Evolutionary conservation across 768 basidiomycete genomes (phyloP).

Genomic region (Mycena albidolilacea): DNA sequence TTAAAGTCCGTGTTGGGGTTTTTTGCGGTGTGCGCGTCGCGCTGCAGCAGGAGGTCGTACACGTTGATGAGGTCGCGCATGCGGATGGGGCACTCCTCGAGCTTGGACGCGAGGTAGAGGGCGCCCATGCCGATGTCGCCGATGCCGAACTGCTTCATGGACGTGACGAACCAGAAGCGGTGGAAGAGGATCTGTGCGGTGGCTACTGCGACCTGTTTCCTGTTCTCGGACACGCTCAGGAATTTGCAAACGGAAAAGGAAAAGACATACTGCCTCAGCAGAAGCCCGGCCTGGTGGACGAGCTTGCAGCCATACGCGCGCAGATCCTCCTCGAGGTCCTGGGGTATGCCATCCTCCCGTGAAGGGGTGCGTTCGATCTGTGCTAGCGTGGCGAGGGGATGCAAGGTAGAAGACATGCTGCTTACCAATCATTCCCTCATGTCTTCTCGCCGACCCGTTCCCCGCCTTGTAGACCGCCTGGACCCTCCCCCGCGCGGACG

Average conservation of each 20-base stretch:
- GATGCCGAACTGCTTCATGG: slow-evolving; percentile 95
- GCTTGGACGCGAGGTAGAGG: slow-evolving; percentile 88
- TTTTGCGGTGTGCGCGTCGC: slow-evolving; percentile 66
- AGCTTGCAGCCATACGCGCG: slow-evolving; percentile 93
- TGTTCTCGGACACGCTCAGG: slow-evolving; percentile 48
- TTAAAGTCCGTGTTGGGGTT: slow-evolving; percentile 60
- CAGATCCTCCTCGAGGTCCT: slow-evolving; percentile 88
- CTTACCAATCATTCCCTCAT: neutral
- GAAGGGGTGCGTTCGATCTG: slow-evolving; percentile 90
- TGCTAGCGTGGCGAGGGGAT: slow-evolving; percentile 86
- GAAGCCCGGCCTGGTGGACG: slow-evolving; percentile 94
- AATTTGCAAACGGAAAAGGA: slow-evolving; percentile 3
- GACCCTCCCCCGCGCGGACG: slow-evolving; percentile 21
- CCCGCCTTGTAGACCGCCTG: slow-evolving; percentile 31
- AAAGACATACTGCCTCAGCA: slow-evolving; percentile 85
- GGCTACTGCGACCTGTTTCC: slow-evolving; percentile 97
- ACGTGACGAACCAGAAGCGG: slow-evolving; percentile 96
- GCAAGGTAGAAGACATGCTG: slow-evolving; percentile 67
- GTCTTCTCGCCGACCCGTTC: slow-evolving; percentile 14
- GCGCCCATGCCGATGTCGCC: slow-evolving; percentile 93
- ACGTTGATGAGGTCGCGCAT: slow-evolving; percentile 96
- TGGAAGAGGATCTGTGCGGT: slow-evolving; percentile 98
- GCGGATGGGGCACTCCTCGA: slow-evolving; percentile 92
- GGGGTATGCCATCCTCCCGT: slow-evolving; percentile 83
- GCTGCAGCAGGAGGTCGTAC: slow-evolving; percentile 90